Conservation (phyloP, 73 alveolate genomes). For the Uronychia setigera region DNA sequence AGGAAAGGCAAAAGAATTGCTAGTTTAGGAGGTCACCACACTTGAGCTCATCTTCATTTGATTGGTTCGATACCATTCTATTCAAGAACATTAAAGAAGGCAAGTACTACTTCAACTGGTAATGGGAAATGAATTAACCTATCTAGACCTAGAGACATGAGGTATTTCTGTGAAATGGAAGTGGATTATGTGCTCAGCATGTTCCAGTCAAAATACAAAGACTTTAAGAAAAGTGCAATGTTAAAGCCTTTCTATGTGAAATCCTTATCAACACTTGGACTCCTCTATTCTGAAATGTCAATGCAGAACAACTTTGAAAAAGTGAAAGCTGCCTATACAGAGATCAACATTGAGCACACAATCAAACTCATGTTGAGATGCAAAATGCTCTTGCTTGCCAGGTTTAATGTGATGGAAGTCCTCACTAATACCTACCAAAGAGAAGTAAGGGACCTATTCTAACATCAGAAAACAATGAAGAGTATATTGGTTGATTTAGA, state of each 20-base stretch:
- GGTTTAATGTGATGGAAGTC: not conserved
- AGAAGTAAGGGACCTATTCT: not conserved
- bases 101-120: not conserved
- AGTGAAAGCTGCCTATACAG: not conserved
- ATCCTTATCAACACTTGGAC: not conserved
- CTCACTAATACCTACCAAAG: not conserved
- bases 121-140: not conserved
- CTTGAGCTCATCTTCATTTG: not conserved
- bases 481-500: not conserved
- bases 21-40: not conserved
- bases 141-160: not conserved
- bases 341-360: not conserved
- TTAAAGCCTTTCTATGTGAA: not conserved
- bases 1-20: not conserved
- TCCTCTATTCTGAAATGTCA: not conserved
- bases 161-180: not conserved
- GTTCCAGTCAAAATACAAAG: not conserved
- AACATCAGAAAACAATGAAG: not conserved
- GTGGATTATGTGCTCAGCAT: not conserved
- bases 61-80: not conserved
- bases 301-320: not conserved
- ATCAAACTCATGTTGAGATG: not conserved
- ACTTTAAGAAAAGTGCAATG: not conserved
- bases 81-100: not conserved
- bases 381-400: not conserved